These are phyloP conservation scores for Ustulina deusta DNA, from an alignment of 2,329 filamentous ascomycete genomes.

Conservation along the genomic window DNA sequence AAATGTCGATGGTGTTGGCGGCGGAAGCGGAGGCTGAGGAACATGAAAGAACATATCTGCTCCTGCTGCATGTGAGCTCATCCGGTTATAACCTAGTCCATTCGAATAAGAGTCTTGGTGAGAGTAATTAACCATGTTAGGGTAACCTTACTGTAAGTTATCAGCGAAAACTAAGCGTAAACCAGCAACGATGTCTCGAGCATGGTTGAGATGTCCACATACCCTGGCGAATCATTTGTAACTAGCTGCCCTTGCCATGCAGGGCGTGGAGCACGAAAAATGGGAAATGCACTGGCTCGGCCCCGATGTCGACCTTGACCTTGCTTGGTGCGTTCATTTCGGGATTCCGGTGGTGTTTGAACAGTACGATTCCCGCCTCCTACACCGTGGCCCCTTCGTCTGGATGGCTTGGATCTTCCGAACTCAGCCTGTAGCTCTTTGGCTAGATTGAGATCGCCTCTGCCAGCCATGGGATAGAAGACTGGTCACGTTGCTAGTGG, in stretches of 20 bases:
- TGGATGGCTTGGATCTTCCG: not conserved
- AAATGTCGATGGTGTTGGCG: not conserved
- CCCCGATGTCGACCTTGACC: not conserved
- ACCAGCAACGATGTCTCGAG: not conserved
- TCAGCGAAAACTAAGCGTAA: slow-evolving; percentile 6
- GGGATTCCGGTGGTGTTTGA: not conserved
- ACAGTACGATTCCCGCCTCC: not conserved
- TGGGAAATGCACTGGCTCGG: not conserved
- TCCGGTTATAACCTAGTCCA: not conserved
- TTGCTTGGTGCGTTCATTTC: not conserved
- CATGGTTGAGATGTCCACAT: slow-evolving; percentile 7
- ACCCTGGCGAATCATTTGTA: slow-evolving; percentile 25
- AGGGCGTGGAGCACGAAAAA: not conserved
- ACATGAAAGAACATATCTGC: slow-evolving; percentile 11
- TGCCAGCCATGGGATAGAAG: slow-evolving; percentile 20
- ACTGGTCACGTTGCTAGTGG: not conserved
- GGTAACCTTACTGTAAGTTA: slow-evolving; percentile 13
- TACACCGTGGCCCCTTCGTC: not conserved
- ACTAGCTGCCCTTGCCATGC: slow-evolving; percentile 7
- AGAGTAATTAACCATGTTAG: not conserved
- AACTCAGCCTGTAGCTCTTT: slow-evolving; percentile 33
- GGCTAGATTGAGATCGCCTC: slow-evolving; percentile 33
- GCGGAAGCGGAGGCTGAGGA: not conserved
- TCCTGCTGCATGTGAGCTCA: slow-evolving; percentile 15
- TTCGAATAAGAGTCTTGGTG: slow-evolving; percentile 4